Evolutionary conservation across 1,284 basidiomycete genomes (phyloP).

Genomic region (Mrakiaceae sp.): DNA sequence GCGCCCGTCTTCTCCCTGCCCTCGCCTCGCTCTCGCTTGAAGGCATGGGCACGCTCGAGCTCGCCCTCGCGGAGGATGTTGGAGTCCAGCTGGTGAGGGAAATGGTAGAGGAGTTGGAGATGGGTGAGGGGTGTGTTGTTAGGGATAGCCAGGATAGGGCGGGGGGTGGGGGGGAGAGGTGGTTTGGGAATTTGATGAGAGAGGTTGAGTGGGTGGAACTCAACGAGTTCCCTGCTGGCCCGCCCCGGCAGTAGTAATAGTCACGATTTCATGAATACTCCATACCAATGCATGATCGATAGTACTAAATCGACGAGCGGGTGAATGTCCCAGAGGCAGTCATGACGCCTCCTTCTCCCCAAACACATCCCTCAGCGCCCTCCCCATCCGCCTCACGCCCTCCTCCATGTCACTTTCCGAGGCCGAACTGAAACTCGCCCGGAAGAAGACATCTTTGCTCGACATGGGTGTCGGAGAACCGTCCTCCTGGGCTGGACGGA

Average conservation of each 20-base stretch:
- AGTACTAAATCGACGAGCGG: no score
- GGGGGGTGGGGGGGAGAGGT: slow-evolving; percentile 45
- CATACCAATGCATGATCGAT: no score
- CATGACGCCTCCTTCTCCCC: not conserved
- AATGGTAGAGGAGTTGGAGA: slow-evolving; percentile 61
- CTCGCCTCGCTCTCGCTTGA: slow-evolving; percentile 38
- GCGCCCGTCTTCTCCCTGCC: slow-evolving; percentile 48
- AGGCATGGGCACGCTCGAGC: slow-evolving; percentile 40
- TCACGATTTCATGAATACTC: no score
- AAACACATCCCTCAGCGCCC: not conserved
- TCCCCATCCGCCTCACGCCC: not conserved
- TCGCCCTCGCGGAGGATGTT: slow-evolving; percentile 55
- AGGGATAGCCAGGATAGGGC: slow-evolving; percentile 52
- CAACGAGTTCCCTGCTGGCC: slow-evolving; percentile 17
- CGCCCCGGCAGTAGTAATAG: no score
- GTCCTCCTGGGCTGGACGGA: not conserved
- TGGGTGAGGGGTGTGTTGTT: slow-evolving; percentile 42
- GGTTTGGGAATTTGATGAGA: slow-evolving; percentile 58
- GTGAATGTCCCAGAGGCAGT: no score
- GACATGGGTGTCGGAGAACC: not conserved
- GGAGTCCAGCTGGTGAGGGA: slow-evolving; percentile 60
- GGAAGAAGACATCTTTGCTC: not conserved
- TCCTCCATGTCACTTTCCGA: slow-evolving; percentile 5
- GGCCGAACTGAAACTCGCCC: slow-evolving; percentile 4
- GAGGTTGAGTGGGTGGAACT: slow-evolving; percentile 56